Conservation (phyloP, 768 basidiomycete genomes). For the Boletellus emodensis region DNA sequence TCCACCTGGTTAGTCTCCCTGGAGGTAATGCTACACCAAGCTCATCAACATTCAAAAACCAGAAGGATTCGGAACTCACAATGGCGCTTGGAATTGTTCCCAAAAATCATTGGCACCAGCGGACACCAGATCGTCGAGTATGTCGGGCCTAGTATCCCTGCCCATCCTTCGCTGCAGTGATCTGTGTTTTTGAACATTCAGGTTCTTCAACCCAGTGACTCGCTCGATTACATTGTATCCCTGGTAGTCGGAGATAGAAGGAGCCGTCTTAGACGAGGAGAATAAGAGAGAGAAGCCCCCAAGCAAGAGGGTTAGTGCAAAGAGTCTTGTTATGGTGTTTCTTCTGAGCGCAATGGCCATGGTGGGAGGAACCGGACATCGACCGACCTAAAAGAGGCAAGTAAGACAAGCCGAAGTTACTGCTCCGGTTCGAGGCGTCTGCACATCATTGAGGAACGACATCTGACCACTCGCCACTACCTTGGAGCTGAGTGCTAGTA, state of each 20-base stretch:
- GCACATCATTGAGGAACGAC: too few species aligned
- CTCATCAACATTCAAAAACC: not conserved
- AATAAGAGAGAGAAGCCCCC: constrained; percentile 18
- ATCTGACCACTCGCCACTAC: too few species aligned
- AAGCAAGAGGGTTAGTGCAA: constrained; percentile 20
- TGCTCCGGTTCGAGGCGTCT: too few species aligned
- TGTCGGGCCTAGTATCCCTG: constrained; percentile 76
- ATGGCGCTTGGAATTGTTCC: constrained; percentile 88
- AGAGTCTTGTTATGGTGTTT: constrained; percentile 22
- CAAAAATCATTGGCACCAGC: constrained; percentile 87
- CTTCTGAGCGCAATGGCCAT: constrained; percentile 33
- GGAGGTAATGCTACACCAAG: constrained; percentile 57
- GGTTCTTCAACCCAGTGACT: constrained; percentile 56
- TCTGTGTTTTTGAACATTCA: constrained; percentile 85
- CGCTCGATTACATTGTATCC: constrained; percentile 63
- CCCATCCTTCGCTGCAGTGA: constrained; percentile 89
- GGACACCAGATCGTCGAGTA: constrained; percentile 69
- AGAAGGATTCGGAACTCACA: constrained; percentile 45
- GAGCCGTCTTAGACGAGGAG: constrained; percentile 13
- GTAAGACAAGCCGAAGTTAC: too few species aligned
- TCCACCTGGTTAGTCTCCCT: constrained; percentile 87
- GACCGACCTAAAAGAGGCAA: too few species aligned
- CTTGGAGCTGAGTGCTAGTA: too few species aligned
- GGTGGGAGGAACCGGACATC: not conserved
- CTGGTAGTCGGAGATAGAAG: constrained; percentile 43